These are phyloP conservation scores for Senecio squalidus DNA, from an alignment of 140 eudicot species.

Conservation along the genomic window DNA sequence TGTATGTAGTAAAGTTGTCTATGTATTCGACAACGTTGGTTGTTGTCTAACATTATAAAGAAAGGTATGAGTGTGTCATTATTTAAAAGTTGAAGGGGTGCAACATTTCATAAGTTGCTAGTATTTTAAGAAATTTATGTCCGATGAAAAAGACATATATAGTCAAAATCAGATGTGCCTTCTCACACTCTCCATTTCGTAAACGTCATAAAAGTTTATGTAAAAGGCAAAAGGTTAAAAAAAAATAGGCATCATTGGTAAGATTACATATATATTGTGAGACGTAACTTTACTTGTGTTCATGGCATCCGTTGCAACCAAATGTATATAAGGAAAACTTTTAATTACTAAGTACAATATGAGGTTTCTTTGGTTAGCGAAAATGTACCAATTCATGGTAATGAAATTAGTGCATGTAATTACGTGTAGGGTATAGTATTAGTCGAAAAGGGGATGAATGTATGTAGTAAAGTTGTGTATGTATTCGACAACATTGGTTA, in stretches of 20 bases:
- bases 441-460: neutral
- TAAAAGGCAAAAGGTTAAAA: no score
- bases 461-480: neutral
- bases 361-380: conserved; percentile 9
- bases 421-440: neutral
- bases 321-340: neutral
- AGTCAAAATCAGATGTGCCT: no score
- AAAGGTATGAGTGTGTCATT: conserved; percentile 4
- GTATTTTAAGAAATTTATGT: no score
- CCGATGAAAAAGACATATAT: no score
- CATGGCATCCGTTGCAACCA: conserved; percentile 1
- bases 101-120: no score
- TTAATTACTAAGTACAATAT: neutral
- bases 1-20: neutral
- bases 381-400: neutral
- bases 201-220: no score
- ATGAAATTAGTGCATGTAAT: neutral
- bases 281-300: conserved; percentile 6
- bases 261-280: no score
- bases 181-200: no score
- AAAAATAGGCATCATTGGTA: neutral
- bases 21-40: neutral
- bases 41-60: no score
- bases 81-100: neutral
- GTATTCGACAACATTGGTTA: conserved; percentile 1